Evolutionary conservation across 257 asterid species (phyloP), one percentile per base, ranked within the genome.

Genomic region (Nicotiana benthamiana): DNA sequence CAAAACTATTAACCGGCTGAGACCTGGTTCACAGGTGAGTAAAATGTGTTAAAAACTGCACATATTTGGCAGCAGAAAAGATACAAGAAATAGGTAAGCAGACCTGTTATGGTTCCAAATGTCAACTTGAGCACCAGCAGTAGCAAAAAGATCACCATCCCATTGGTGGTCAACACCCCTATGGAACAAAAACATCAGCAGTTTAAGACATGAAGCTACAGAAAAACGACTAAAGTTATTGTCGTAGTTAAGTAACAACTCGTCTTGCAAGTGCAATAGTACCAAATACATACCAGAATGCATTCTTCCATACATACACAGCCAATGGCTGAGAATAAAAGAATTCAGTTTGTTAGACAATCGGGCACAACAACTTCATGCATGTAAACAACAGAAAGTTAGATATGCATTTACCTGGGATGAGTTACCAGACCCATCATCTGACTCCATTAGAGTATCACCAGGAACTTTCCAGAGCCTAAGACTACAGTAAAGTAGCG

Each of bases 41-140:
- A n/a, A 84, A 61, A 82, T 72, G 83, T 80, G 83, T 74, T 28
- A 53, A 61, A 75, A 22, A 51, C 60, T 51, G 62, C 26, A 51
- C 26, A 51, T 74, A 74, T 6, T 12, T 24, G 62, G 62, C 22
- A 22, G 62, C 43, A 48, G 20, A 48, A 51, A 48, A 15, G 79
- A 51, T 74, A 48, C 9, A 18, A 16, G 46, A 48, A 74, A 24
- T 24, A 54, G 46, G 79, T 64, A 32, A 81, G 67, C 28, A 80
- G 75, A 92, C 98, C 98, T 93, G 95, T 90, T 91, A 86, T 92
- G 98, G 89, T 96, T 91, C 99, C 99, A 96, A 81, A 94, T 90
- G 79, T 94, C 97, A 65, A 96, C 90, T 90, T 94, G 97, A 86
- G 98, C 97, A 83, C 98, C 97, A 61, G 94, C 98, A 16, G 98